Conservation (phyloP, 176 grass and related monocot species). For the Eremochloa ophiuroides region DNA sequence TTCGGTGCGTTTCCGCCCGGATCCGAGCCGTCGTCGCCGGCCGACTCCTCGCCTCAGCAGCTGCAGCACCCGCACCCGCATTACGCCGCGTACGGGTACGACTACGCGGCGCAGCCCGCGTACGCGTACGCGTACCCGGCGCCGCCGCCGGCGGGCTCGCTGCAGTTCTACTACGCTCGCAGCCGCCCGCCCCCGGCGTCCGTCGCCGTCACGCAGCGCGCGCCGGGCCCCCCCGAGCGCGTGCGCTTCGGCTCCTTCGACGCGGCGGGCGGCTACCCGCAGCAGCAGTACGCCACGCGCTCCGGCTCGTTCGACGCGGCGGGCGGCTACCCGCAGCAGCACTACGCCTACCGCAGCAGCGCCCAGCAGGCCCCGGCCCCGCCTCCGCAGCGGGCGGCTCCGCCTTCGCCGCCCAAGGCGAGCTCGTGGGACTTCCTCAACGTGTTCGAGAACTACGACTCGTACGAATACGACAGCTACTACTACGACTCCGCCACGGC, state of each 20-base stretch:
- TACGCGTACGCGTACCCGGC: too few relatives aligned
- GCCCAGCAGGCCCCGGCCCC: background rate
- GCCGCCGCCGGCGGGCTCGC: conserved; percentile 16
- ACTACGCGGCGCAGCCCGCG: conserved; percentile 19
- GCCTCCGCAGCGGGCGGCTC: conserved; percentile 14
- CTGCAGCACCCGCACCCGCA: background rate
- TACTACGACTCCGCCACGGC: conserved; percentile 18
- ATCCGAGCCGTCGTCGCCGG: conserved; percentile 42
- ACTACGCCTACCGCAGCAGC: conserved; percentile 41
- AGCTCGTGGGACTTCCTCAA: conserved; percentile 88
- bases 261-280: conserved; percentile 10
- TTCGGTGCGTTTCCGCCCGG: conserved; percentile 30
- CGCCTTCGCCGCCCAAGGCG: conserved; percentile 61
- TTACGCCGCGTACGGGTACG: conserved; percentile 18
- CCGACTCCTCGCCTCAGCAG: conserved; percentile 24
- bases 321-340: conserved; percentile 16
- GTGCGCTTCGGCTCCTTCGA: conserved; percentile 39
- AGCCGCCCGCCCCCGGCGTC: conserved; percentile 54
- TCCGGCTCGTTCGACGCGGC: conserved; percentile 32
- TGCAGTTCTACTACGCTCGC: conserved; percentile 74
- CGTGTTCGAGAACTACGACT: conserved; percentile 61
- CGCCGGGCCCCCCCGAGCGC: conserved; percentile 23
- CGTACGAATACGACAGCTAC: conserved; percentile 30
- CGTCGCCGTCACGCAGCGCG: conserved; percentile 44
- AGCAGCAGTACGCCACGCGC: too few relatives aligned